Evolutionary conservation across 257 asterid genomes (phyloP).

Genomic region (Salvia rosmarinus): DNA sequence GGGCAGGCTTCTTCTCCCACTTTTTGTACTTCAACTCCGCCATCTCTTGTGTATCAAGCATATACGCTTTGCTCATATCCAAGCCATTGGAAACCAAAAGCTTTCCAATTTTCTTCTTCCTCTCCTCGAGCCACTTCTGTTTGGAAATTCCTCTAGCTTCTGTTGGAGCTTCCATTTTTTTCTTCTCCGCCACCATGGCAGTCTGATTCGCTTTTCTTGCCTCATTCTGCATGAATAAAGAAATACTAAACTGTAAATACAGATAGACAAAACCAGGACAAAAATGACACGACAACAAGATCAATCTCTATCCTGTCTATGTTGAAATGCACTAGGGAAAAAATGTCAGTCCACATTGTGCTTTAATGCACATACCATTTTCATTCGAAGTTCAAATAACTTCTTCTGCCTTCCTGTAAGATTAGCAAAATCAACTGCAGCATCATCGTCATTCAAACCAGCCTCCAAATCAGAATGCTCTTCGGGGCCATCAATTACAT

Average conservation of each 20-base stretch:
- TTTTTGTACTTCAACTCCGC: conserved; percentile 88
- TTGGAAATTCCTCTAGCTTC: conserved; percentile 94
- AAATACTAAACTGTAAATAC: neutral
- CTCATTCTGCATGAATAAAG: conserved; percentile 53
- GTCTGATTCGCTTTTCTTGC: conserved; percentile 94
- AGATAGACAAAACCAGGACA: neutral
- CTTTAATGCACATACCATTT: conserved; percentile 57
- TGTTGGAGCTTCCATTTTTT: conserved; percentile 64
- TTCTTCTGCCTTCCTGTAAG: conserved; percentile 81
- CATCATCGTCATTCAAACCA: conserved; percentile 41
- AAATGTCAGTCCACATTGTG: neutral
- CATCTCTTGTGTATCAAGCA: conserved; percentile 90
- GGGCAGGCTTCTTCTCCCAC: conserved; percentile 96
- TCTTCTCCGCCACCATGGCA: conserved; percentile 88
- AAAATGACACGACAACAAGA: neutral
- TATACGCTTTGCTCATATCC: conserved; percentile 87
- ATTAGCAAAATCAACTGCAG: conserved; percentile 39
- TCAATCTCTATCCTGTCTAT: neutral
- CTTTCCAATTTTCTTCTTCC: conserved; percentile 91
- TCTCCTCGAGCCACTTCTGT: conserved; percentile 95
- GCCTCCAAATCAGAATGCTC: conserved; percentile 48
- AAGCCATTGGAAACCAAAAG: conserved; percentile 90
- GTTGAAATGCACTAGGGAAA: neutral
- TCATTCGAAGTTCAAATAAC: conserved; percentile 74
- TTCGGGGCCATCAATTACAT: conserved; percentile 37